phyloP scores from a whole-genome alignment of 331 rosid genomes.

The Phaseolus coccineus region DNA sequence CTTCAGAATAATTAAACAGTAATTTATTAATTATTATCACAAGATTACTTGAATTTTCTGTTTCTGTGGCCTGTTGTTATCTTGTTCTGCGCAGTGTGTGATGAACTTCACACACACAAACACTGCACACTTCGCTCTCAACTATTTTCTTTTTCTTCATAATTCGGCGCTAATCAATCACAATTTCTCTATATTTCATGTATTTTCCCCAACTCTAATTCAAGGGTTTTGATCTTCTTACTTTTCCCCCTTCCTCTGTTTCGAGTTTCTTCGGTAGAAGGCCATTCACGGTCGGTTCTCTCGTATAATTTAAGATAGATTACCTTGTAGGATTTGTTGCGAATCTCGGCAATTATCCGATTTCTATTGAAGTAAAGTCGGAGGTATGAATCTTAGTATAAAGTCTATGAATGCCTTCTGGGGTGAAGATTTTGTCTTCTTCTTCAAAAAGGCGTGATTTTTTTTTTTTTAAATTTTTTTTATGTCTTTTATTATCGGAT shows the following conservation, averaged over 20 bases:
- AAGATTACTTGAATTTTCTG: background rate
- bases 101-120: conserved; percentile 17
- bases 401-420: background rate
- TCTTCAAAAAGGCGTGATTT: background rate
- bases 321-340: conserved; percentile 18
- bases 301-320: conserved; percentile 4
- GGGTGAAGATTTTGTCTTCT: conserved; percentile 19
- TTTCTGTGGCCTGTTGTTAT: background rate
- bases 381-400: conserved; percentile 38
- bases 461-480: background rate
- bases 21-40: background rate
- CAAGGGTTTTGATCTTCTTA: conserved; percentile 31
- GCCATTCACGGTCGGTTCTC: background rate
- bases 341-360: conserved; percentile 19
- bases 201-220: conserved; percentile 2
- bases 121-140: conserved; percentile 5
- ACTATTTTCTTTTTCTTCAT: background rate
- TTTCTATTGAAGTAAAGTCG: background rate
- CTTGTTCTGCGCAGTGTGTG: background rate
- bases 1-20: background rate
- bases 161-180: conserved; percentile 1
- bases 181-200: background rate
- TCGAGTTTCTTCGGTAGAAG: conserved; percentile 7
- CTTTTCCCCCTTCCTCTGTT: background rate
- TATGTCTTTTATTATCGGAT: conserved; percentile 5